Evolutionary conservation across 768 basidiomycete species (phyloP), one percentile per base, ranked within the genome.

Genomic region (Panus rudis): DNA sequence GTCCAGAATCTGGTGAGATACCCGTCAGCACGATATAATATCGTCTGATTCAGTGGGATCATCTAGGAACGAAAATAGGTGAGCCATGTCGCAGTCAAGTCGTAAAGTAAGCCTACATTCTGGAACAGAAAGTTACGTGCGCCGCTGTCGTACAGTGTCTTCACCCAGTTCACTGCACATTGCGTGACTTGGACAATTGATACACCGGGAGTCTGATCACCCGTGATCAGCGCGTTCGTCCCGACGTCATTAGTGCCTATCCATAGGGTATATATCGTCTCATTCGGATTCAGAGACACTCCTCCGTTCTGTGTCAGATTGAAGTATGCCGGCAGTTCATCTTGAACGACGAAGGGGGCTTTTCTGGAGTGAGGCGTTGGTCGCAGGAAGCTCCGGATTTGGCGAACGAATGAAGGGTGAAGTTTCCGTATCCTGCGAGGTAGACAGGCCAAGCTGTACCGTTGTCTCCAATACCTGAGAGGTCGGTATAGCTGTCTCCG

Each of bases 91-190:
- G 25, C 13, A 12, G 24, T 7, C 1, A 10, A 35, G 8, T 26
- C 13, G 19, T 8, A 23, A 16, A 35, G 21, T 2, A 22, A 39
- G 52, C 75, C 57, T 48, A 79, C 80, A 48, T 79, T 81, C 47
- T 78, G 76, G 64, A 81, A 76, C 37, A 81, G 56, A 48, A 82
- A 80, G 49, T 81, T 78, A 30, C 79, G 64, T 2, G 76, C 79
- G 10, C 81, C 79, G 44, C 57, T 66, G 8, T 67, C 56, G 50
- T 80, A 78, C 24, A 81, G 54, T 2, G 59, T 60, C 47, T 68
- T 73, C 24, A 81, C 65, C 70, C 75, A 79, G 28, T 75, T 69
- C 5, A 81, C 59, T 58, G 72, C 73, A 52, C 80, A 81, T 13
- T 53, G 53, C 16, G 72, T 67, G 1, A 76, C 73, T 31, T 78